phyloP scores from a whole-genome alignment of 2,329 filamentous ascomycete species.

The Sporothrix luriei region DNA sequence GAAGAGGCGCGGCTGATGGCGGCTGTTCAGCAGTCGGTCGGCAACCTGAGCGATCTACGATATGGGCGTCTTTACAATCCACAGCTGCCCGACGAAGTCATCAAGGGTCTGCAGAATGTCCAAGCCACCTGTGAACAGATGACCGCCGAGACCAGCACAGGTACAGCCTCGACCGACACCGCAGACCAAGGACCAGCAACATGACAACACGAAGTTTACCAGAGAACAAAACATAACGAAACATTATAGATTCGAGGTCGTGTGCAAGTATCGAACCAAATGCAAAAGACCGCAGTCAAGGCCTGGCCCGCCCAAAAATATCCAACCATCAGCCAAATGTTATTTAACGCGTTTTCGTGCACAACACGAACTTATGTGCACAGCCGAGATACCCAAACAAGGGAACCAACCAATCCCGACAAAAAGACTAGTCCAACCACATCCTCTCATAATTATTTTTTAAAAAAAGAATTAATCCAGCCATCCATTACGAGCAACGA shows the following conservation, averaged over 20 bases:
- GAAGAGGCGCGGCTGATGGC: slow-evolving; percentile 64
- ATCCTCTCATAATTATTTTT: slow-evolving; percentile 17
- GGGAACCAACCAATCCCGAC: background rate
- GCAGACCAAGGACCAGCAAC: background rate
- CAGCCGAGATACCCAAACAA: slow-evolving; percentile 22
- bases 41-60: slow-evolving; percentile 76
- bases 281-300: slow-evolving; percentile 12
- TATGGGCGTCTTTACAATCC: slow-evolving; percentile 74
- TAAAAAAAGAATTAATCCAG: background rate
- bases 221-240: slow-evolving; percentile 8
- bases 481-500: background rate
- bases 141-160: background rate
- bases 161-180: background rate
- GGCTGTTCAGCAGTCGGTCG: slow-evolving; percentile 66
- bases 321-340: slow-evolving; percentile 14
- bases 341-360: slow-evolving; percentile 20
- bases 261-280: background rate
- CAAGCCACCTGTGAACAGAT: slow-evolving; percentile 62
- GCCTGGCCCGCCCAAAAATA: slow-evolving; percentile 1
- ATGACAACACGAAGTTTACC: background rate
- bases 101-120: slow-evolving; percentile 66
- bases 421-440: background rate
- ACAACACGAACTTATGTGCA: background rate
- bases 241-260: background rate
- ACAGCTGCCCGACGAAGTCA: slow-evolving; percentile 65